Conservation (phyloP, 208 protist genomes). For the Crithidia bombi region DNA sequence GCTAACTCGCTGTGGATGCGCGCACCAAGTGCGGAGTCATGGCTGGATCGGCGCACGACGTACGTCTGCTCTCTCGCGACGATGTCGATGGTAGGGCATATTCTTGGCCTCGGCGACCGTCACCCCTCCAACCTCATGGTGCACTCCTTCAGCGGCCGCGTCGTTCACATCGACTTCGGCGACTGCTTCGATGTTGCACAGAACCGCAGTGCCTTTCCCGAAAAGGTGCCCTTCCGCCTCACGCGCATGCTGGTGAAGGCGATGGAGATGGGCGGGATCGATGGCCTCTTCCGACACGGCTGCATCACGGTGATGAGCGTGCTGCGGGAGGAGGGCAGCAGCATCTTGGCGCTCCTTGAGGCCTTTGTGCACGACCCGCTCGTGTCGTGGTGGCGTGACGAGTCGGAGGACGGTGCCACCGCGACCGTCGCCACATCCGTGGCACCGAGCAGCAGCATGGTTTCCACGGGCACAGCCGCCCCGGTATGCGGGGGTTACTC, state of each 20-base stretch:
- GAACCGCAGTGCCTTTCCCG: conserved; percentile 97
- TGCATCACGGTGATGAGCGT: conserved; percentile 98
- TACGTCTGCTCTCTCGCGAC: conserved; percentile 99
- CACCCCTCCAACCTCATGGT: conserved; percentile 99
- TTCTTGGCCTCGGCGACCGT: conserved; percentile 99
- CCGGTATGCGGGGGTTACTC: conserved; percentile 25
- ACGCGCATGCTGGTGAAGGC: conserved; percentile 99
- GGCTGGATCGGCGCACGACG: conserved; percentile 98
- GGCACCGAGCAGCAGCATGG: conserved; percentile 25
- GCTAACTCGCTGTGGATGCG: conserved; percentile 98
- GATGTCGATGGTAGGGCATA: conserved; percentile 99
- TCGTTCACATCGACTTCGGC: conserved; percentile 99
- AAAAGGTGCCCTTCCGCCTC: conserved; percentile 99
- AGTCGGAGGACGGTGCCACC: conserved; percentile 32
- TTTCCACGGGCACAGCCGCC: conserved; percentile 9
- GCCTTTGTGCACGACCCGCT: conserved; percentile 99
- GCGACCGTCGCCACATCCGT: conserved; percentile 12
- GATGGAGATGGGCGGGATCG: conserved; percentile 99
- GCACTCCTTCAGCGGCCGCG: conserved; percentile 97
- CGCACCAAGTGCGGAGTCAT: conserved; percentile 96
- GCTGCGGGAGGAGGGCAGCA: conserved; percentile 98
- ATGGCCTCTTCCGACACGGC: conserved; percentile 98
- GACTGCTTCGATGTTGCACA: conserved; percentile 99
- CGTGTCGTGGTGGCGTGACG: conserved; percentile 98
- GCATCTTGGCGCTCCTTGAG: conserved; percentile 98